Percentiles rank a stretch among this genome's conserved stretches.
Evolutionary conservation across 2,329 filamentous ascomycete species (phyloP).

Genomic region (Ophiognomonia clavigignenti-juglandacearum): DNA sequence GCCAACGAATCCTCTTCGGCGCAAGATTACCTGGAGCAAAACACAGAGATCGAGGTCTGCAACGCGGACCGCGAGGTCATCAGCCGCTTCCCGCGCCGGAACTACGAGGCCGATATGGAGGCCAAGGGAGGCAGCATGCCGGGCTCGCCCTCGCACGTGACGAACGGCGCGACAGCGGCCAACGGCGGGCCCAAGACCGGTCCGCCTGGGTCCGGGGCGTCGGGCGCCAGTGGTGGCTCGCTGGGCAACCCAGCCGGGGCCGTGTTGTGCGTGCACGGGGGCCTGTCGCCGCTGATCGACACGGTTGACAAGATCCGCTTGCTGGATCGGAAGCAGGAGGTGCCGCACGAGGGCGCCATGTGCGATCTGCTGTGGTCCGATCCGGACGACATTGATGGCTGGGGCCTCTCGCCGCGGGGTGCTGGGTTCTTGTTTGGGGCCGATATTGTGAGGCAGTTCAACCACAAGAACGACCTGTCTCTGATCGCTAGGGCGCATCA

Average conservation of each 20-base stretch:
- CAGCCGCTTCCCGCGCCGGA: constrained; percentile 59
- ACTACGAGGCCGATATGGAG: constrained; percentile 17
- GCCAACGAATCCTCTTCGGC: constrained; percentile 41
- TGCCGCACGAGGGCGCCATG: constrained; percentile 98
- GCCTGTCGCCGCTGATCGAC: constrained; percentile 85
- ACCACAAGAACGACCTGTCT: constrained; percentile 86
- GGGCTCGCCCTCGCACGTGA: too few relatives aligned
- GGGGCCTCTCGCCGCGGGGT: constrained; percentile 89
- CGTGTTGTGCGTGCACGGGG: constrained; percentile 92
- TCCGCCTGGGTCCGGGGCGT: constrained; percentile 74
- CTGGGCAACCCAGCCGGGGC: constrained; percentile 69
- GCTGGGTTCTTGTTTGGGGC: constrained; percentile 94
- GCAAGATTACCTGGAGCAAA: constrained; percentile 54
- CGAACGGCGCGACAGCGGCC: constrained; percentile 19
- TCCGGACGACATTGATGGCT: constrained; percentile 95
- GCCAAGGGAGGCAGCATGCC: constrained; percentile 17
- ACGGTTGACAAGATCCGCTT: constrained; percentile 93
- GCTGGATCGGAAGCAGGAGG: constrained; percentile 94
- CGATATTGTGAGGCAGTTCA: constrained; percentile 94
- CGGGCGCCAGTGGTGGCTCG: constrained; percentile 61
- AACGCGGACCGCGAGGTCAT: constrained; percentile 79
- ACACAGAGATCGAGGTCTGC: constrained; percentile 89
- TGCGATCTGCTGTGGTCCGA: constrained; percentile 98
- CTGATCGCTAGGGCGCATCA: constrained; percentile 94
- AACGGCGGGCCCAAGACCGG: constrained; percentile 52